phyloP scores from a whole-genome alignment of 768 basidiomycete genomes.

The Imleria badia region DNA sequence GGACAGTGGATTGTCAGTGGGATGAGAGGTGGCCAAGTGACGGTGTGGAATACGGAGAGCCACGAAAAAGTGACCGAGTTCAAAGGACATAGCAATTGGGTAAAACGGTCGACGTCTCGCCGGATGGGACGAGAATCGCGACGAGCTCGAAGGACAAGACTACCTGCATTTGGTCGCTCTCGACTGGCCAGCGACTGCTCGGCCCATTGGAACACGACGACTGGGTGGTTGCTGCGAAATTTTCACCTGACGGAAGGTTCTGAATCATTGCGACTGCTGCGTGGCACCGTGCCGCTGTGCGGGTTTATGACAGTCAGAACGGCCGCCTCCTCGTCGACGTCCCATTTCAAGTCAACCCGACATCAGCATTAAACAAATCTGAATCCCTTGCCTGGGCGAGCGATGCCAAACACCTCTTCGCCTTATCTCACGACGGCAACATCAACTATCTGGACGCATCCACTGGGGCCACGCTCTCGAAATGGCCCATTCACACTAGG shows the following conservation, averaged over 20 bases:
- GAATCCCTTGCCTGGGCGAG: neutral
- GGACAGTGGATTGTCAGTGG: neutral
- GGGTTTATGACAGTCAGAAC: neutral
- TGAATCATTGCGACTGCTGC: neutral
- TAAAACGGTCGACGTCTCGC: neutral
- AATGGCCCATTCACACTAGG: neutral
- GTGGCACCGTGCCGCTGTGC: neutral
- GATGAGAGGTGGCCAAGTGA: neutral
- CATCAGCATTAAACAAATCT: neutral
- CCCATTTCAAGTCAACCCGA: neutral
- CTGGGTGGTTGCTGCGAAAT: neutral
- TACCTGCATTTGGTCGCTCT: neutral
- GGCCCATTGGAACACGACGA: neutral
- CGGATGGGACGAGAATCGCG: neutral
- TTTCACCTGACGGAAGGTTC: neutral
- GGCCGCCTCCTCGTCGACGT: neutral
- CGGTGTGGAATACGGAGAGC: neutral
- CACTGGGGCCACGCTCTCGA: neutral
- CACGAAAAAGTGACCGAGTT: neutral
- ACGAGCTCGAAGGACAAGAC: neutral
- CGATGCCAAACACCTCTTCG: neutral
- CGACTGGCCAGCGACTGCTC: neutral
- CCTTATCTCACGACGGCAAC: neutral
- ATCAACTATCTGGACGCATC: neutral
- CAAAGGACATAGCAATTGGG: neutral